These are phyloP conservation scores for Darksidea phi DNA, from an alignment of 495 filamentous ascomycete genomes.

Conservation along the genomic window DNA sequence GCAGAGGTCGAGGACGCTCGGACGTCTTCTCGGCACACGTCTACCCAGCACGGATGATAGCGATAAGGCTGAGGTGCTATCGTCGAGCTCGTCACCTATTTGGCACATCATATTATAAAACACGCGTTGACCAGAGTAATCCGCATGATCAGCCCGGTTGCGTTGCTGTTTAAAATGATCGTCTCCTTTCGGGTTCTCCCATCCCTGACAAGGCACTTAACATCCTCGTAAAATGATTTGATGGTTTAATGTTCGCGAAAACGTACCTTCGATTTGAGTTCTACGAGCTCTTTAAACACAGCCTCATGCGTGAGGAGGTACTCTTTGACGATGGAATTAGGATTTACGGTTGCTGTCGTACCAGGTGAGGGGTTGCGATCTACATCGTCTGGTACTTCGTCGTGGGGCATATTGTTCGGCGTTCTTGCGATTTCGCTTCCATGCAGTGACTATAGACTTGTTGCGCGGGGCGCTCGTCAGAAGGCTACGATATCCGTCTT, in stretches of 20 bases:
- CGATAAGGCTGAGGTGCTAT: slow-evolving; percentile 31
- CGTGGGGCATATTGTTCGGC: too few species aligned
- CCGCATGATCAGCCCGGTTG: slow-evolving; percentile 40
- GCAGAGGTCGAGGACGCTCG: slow-evolving; percentile 54
- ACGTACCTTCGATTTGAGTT: slow-evolving; percentile 6
- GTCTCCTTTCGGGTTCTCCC: slow-evolving; percentile 47
- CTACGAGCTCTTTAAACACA: slow-evolving; percentile 14
- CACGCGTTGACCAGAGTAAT: slow-evolving; percentile 11
- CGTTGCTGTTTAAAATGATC: slow-evolving; percentile 45
- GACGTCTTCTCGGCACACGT: not conserved
- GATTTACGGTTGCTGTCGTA: slow-evolving; percentile 1
- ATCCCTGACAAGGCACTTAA: slow-evolving; percentile 42
- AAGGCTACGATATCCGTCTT: too few species aligned
- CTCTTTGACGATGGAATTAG: slow-evolving; percentile 8
- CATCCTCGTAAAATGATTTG: not conserved
- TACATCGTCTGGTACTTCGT: too few species aligned
- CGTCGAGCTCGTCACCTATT: slow-evolving; percentile 41
- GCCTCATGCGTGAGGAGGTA: slow-evolving; percentile 3
- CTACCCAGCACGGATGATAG: not conserved
- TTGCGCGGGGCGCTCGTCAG: too few species aligned
- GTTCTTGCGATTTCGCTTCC: too few species aligned
- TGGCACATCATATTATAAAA: slow-evolving; percentile 45
- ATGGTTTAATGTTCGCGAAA: not conserved
- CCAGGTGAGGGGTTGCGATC: too few species aligned
- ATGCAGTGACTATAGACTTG: too few species aligned